Conservation (phyloP, 768 basidiomycete genomes). For the Cystoderma amianthinum region DNA sequence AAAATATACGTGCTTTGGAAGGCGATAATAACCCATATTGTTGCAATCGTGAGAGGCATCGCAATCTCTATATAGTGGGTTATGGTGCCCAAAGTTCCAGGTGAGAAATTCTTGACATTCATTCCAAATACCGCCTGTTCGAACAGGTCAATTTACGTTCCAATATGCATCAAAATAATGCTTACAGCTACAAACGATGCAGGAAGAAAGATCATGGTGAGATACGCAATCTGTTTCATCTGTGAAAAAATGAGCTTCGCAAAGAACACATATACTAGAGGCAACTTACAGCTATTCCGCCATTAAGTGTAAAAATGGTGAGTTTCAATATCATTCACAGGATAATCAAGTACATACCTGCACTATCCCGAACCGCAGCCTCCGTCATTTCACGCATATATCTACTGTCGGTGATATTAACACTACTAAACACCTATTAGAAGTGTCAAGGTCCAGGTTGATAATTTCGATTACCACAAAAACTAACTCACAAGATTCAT, state of each 20-base stretch:
- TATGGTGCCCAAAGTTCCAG: constrained; percentile 27
- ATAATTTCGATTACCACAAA: no score
- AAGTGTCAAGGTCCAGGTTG: no score
- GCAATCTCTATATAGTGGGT: constrained; percentile 35
- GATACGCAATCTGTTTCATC: constrained; percentile 14
- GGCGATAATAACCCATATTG: constrained; percentile 49
- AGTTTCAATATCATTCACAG: no score
- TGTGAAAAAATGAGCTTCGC: background rate
- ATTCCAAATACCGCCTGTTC: constrained; percentile 30
- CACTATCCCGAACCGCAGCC: constrained; percentile 41
- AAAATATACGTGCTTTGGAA: constrained; percentile 40
- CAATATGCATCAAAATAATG: background rate
- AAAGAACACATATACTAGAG: no score
- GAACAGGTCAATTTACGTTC: constrained; percentile 5
- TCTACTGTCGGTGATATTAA: constrained; percentile 50
- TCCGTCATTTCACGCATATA: constrained; percentile 47
- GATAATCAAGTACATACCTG: no score
- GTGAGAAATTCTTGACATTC: constrained; percentile 33
- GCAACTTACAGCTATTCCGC: no score
- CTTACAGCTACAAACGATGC: constrained; percentile 12
- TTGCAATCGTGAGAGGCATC: constrained; percentile 38
- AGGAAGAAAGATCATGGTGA: constrained; percentile 11
- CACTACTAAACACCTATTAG: constrained; percentile 53
- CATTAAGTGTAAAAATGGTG: no score
- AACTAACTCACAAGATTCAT: constrained; percentile 41